Evolutionary conservation across 2,329 filamentous ascomycete genomes (phyloP), one percentile per base, ranked within the genome.

Genomic region (Claviceps sp.): DNA sequence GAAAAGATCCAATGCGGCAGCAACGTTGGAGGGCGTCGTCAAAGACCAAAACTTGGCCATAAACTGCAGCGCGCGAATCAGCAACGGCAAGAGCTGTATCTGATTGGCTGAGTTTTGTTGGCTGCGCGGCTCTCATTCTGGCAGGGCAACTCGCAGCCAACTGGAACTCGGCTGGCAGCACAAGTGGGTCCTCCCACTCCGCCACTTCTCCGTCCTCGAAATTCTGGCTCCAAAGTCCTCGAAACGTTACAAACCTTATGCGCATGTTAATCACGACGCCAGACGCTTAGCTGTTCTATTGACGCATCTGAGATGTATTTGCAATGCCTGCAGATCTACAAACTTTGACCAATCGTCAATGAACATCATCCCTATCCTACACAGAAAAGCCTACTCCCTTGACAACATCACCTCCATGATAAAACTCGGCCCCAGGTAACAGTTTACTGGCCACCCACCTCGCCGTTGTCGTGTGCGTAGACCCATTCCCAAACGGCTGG

Each of bases 381-480:
- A 41, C 45, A 42, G 37, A 37, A 55, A 60, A 45, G 66, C 72
- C 73, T 2, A 64, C 64, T 0, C 78, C 78, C 53, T 74, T 66
- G 53, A 76, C 77, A 4, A 76, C 53, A 2, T 67, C 68, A 0
- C 78, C 78, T 34, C 71, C 70, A 54, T 76, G 70, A 55, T 71
- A 77, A 69, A 77, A 81, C 50, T 66, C 64, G 1, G 73, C 66
- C 1, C 56, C 56, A 0, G 76, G 73, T 17, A 82, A 56, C 40
- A 84, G 56, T 59, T 77, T 65, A 34, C 72, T 70, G 1, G 69
- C 70, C 22, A 83, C 75, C 78, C 79, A 84, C 55, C 79, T 69
- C 14, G 76, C 80, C n/a, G 80, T 84, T 43, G 70, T 72, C 0
- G 79, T 71, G 56, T 84, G 80, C 56, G 68, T 65, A 47, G 72